A percentile compares a stretch with the other conserved stretches of the same genome.
Evolutionary conservation across 176 grass and related monocot species (phyloP).

Genomic region (Coix lacrymajobi): DNA sequence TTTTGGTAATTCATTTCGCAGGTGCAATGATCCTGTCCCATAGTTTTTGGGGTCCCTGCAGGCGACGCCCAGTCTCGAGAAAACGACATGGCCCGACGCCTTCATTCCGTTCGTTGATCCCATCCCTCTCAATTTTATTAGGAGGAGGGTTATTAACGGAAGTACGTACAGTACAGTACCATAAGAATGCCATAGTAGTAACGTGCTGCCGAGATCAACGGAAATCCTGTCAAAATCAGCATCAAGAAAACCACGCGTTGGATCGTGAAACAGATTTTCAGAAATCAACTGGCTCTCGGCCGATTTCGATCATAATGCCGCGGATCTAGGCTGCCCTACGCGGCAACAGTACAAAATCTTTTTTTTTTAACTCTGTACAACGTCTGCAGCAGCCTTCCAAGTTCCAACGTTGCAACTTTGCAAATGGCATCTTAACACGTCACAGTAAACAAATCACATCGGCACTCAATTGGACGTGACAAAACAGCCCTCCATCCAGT

Average conservation of each 20-base stretch:
- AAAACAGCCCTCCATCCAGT: not conserved
- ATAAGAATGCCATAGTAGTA: not conserved
- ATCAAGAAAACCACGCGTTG: not conserved
- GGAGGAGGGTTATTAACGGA: not conserved
- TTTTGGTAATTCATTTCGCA: slow-evolving; percentile 26
- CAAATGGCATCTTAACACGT: not conserved
- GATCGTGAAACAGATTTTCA: not conserved
- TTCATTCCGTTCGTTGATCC: not conserved
- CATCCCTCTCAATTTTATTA: not conserved
- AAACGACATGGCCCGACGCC: not conserved
- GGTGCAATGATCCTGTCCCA: slow-evolving; percentile 15
- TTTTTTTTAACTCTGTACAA: not conserved
- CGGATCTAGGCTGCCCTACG: not conserved
- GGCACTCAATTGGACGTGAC: slow-evolving; percentile 10
- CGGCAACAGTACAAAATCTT: not conserved
- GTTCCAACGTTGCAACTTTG: not conserved
- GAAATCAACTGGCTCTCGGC: not conserved
- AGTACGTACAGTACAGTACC: too few species aligned
- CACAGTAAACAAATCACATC: slow-evolving; percentile 4
- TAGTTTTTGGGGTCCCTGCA: not conserved
- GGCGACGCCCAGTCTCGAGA: not conserved
- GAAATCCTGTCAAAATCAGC: not conserved
- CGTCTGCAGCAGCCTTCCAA: not conserved
- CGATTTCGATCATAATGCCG: not conserved
- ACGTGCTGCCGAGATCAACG: not conserved